Evolutionary conservation across 2,329 filamentous ascomycete species (phyloP).

Genomic region (Didymella glomerata): DNA sequence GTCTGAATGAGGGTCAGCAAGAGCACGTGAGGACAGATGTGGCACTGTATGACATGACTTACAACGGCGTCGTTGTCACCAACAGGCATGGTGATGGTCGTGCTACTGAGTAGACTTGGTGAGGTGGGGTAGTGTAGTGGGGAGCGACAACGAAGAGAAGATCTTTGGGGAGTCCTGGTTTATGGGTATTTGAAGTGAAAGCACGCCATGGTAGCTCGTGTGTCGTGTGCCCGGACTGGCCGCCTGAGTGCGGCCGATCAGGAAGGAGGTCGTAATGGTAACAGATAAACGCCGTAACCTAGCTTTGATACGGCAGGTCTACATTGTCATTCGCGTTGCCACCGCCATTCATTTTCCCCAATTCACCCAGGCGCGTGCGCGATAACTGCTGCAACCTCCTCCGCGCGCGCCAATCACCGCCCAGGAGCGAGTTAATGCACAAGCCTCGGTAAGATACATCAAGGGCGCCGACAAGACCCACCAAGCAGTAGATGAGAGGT

Average conservation of each 20-base stretch:
- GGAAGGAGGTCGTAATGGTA: conserved; percentile 30
- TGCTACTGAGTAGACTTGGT: conserved; percentile 19
- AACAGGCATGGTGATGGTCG: conserved; percentile 38
- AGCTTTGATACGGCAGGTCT: conserved; percentile 29
- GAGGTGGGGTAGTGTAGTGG: conserved; percentile 16
- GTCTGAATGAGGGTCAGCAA: conserved; percentile 32
- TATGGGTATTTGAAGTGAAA: conserved; percentile 21
- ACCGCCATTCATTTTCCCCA: conserved; percentile 29
- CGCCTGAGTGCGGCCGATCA: conserved; percentile 23
- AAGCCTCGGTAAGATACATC: conserved; percentile 28
- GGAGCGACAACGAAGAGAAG: conserved; percentile 28
- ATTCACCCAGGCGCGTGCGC: conserved; percentile 19
- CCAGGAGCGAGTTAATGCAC: conserved; percentile 23
- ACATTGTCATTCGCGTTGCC: conserved; percentile 31
- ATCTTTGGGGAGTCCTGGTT: conserved; percentile 19
- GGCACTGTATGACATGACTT: conserved; percentile 18
- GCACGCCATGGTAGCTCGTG: conserved; percentile 24
- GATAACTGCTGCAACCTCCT: conserved; percentile 16
- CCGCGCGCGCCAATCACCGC: conserved; percentile 21
- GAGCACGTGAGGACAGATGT: neutral
- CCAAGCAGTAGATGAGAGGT: conserved; percentile 21
- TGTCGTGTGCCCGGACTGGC: conserved; percentile 23
- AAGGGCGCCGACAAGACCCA: conserved; percentile 19
- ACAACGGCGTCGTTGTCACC: conserved; percentile 39
- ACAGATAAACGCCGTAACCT: conserved; percentile 22